These are phyloP conservation scores for Phaeosphaeriaceae sp. DNA, from an alignment of 2,329 filamentous ascomycete genomes.

Conservation along the genomic window DNA sequence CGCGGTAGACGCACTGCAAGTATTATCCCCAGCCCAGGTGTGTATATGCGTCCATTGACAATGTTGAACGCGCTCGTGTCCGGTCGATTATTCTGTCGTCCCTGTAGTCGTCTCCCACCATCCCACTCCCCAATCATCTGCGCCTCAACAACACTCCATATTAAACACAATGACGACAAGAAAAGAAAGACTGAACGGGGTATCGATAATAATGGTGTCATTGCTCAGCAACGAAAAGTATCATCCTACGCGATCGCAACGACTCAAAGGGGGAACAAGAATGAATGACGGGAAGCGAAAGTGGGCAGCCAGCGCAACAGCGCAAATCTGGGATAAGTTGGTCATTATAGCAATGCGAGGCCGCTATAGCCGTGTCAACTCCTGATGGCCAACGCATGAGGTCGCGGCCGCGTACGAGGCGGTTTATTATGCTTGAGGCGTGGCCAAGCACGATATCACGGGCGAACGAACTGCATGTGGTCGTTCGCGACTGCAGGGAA, in stretches of 20 bases:
- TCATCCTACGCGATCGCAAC: conserved; percentile 31
- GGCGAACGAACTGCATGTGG: background rate
- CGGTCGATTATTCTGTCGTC: conserved; percentile 29
- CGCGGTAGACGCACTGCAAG: conserved; percentile 55
- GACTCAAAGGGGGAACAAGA: conserved; percentile 9
- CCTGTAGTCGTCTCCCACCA: conserved; percentile 7
- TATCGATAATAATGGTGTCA: conserved; percentile 24
- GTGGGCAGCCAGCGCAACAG: conserved; percentile 3
- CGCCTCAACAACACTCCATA: conserved; percentile 25
- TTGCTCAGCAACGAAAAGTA: conserved; percentile 36
- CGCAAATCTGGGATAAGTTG: conserved; percentile 2
- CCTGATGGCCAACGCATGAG: conserved; percentile 14
- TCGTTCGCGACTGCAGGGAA: conserved; percentile 1
- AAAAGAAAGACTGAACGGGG: conserved; percentile 15
- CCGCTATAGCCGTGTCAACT: conserved; percentile 9
- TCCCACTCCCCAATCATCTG: conserved; percentile 39
- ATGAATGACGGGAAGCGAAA: conserved; percentile 4
- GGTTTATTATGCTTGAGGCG: conserved; percentile 14
- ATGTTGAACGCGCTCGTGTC: conserved; percentile 59
- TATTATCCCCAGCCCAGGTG: conserved; percentile 71
- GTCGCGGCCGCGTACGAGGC: conserved; percentile 9
- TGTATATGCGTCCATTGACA: conserved; percentile 71
- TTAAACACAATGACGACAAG: conserved; percentile 22
- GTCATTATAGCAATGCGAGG: conserved; percentile 12
- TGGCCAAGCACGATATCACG: conserved; percentile 6